Evolutionary conservation across 805 yeast genomes (phyloP).

Genomic region (Clavispora phyllophila): DNA sequence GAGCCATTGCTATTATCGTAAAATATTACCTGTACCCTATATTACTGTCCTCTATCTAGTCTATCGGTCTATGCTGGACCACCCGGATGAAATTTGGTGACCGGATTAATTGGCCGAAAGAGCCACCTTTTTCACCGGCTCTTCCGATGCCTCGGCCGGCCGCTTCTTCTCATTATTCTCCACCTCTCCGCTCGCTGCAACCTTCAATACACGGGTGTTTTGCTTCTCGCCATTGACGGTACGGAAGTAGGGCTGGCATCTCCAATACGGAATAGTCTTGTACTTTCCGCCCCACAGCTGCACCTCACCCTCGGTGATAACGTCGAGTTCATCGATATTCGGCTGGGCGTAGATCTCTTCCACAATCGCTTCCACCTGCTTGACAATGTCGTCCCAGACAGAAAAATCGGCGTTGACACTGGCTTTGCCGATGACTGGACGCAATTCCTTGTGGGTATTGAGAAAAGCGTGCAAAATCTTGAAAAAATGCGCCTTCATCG

Average conservation of each 20-base stretch:
- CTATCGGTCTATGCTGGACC: too few relatives aligned
- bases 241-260: constrained; percentile 93
- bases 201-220: constrained; percentile 31
- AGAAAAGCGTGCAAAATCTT: constrained; percentile 80
- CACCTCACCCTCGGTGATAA: constrained; percentile 46
- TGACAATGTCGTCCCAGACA: constrained; percentile 50
- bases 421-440: constrained; percentile 62
- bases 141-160: background rate
- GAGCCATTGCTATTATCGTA: too few relatives aligned
- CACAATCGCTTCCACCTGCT: constrained; percentile 64
- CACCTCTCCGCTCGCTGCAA: constrained; percentile 28
- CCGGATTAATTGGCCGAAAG: background rate
- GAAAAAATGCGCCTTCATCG: constrained; percentile 92
- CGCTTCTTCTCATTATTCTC: constrained; percentile 7
- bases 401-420: constrained; percentile 34
- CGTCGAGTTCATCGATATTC: constrained; percentile 53
- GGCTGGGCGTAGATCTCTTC: constrained; percentile 46
- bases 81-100: background rate
- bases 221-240: constrained; percentile 71
- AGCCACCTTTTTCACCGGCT: background rate
- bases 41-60: background rate
- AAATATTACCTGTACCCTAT: background rate
- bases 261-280: constrained; percentile 85
- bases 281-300: constrained; percentile 79
- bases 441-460: constrained; percentile 67